Base-by-base conservation (phyloP, 2,329 filamentous ascomycete species). In the Mariannaea elegans region DNA sequence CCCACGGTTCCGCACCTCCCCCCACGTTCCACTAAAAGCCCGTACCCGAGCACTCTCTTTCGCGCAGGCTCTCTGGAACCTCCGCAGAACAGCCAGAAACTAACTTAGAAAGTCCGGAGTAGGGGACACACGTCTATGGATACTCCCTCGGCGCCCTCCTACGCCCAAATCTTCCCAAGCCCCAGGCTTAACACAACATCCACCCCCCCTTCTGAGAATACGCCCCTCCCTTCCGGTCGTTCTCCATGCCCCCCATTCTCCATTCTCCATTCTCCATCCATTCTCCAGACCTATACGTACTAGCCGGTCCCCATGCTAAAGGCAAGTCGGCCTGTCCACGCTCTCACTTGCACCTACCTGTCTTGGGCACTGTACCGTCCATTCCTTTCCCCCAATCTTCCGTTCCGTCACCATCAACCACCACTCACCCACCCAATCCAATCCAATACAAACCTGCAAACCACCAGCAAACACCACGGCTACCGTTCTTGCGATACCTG, bases 401-500 rank as follows among this genome's bases (percentile, higher is more conserved):
- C 61, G 65, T 64, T 52, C 66, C 59, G 63, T 63, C 56, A 52
- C 65, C 52, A 59, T 62, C 52, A 46, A 57, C 56, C 12, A 14
- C 12, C 59, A 57, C 8, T 9, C 59, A 56, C 58, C 59, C 59
- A 29, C 59, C 64, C 53, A 56, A 55, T 55, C 58, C 48, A 48
- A 45, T 56, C 49, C 52, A 58, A 60, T 51, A 46, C 50, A 60
- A 59, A 57, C 57, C 61, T 61, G 12, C 59, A 57, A 66, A 29
- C 59, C 59, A 61, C 61, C 61, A 70, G 39, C 46, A 59, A 70
- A 69, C 68, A 71, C 67, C 65, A 70, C 61, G 56, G 34, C 49
- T 29, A 53, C 61, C 32, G 55, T 53, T 63, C 50, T 69, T 66
- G 65, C 65, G 65, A 68, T 67, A 69, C 64, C 46, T 59, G 49